These are phyloP conservation scores for Tripterygium wilfordii DNA, from an alignment of 177 flowering plant species.

Conservation along the genomic window DNA sequence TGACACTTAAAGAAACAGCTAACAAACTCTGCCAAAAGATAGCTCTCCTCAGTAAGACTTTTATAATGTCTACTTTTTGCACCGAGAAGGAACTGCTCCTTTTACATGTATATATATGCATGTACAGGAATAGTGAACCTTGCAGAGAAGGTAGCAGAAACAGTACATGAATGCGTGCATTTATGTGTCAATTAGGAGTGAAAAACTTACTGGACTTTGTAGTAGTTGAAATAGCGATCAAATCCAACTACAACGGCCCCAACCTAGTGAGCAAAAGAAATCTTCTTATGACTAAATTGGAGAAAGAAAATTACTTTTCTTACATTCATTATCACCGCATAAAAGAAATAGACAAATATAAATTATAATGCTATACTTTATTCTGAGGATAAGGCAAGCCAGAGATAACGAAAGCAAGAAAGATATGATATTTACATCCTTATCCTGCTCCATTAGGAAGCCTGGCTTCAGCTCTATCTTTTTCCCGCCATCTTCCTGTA, in stretches of 20 bases:
- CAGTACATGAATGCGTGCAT: background rate
- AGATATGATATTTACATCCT: slow-evolving; percentile 43
- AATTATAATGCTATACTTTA: too few relatives aligned
- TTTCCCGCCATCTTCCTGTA: slow-evolving; percentile 86
- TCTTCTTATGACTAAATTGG: slow-evolving; percentile 3
- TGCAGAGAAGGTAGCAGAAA: too few relatives aligned
- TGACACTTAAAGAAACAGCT: background rate
- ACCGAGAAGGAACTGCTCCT: too few relatives aligned
- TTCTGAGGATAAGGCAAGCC: background rate
- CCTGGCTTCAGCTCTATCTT: slow-evolving; percentile 97
- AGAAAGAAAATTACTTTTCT: background rate
- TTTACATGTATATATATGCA: too few relatives aligned
- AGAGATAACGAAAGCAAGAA: background rate
- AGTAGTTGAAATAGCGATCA: slow-evolving; percentile 95
- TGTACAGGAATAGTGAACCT: background rate
- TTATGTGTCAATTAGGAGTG: background rate
- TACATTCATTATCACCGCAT: too few relatives aligned
- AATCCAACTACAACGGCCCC: slow-evolving; percentile 99
- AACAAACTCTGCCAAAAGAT: background rate
- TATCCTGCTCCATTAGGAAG: slow-evolving; percentile 85
- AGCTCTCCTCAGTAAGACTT: too few relatives aligned
- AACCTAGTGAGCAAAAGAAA: slow-evolving; percentile 47
- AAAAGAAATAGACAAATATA: too few relatives aligned
- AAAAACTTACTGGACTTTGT: slow-evolving; percentile 84
- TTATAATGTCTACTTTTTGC: too few relatives aligned